These are phyloP conservation scores for Pseudocercospora pini-densiflorae DNA, from an alignment of 2,329 filamentous ascomycete species.

Conservation along the genomic window DNA sequence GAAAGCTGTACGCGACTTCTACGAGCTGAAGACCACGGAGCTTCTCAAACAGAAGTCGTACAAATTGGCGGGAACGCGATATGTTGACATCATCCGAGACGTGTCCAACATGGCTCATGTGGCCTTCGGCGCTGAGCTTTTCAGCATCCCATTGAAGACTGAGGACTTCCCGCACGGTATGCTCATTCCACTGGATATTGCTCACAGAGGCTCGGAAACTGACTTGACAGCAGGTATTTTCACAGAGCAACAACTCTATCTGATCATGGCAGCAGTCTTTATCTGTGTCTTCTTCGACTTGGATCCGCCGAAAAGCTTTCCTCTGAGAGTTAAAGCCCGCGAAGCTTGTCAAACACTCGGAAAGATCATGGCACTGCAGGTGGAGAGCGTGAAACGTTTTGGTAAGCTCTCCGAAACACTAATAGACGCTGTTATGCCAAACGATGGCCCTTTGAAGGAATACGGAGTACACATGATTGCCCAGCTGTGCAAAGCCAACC, in stretches of 20 bases:
- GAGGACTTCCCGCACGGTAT: slow-evolving; percentile 47
- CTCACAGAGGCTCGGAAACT: not conserved
- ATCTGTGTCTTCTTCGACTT: slow-evolving; percentile 60
- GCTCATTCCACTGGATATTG: not conserved
- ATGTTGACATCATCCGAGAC: slow-evolving; percentile 56
- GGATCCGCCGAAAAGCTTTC: slow-evolving; percentile 58
- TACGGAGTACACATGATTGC: slow-evolving; percentile 63
- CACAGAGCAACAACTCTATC: slow-evolving; percentile 59
- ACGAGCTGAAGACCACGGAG: slow-evolving; percentile 52
- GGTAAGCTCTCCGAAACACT: slow-evolving; percentile 46
- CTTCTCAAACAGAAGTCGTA: slow-evolving; percentile 52
- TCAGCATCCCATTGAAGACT: slow-evolving; percentile 61
- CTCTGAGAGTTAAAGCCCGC: slow-evolving; percentile 54
- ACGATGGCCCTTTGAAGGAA: slow-evolving; percentile 48
- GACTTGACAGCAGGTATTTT: slow-evolving; percentile 50
- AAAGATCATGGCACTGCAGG: slow-evolving; percentile 55
- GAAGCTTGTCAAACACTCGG: slow-evolving; percentile 55
- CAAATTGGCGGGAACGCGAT: slow-evolving; percentile 49
- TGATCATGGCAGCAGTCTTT: slow-evolving; percentile 59
- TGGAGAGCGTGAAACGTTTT: slow-evolving; percentile 48
- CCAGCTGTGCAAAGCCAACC: slow-evolving; percentile 53
- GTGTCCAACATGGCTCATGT: slow-evolving; percentile 59
- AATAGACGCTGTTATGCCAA: slow-evolving; percentile 47
- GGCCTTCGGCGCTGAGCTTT: slow-evolving; percentile 60
- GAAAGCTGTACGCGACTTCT: slow-evolving; percentile 52